Conservation (phyloP, 345 rosid genomes). For the Acer saccharum region DNA sequence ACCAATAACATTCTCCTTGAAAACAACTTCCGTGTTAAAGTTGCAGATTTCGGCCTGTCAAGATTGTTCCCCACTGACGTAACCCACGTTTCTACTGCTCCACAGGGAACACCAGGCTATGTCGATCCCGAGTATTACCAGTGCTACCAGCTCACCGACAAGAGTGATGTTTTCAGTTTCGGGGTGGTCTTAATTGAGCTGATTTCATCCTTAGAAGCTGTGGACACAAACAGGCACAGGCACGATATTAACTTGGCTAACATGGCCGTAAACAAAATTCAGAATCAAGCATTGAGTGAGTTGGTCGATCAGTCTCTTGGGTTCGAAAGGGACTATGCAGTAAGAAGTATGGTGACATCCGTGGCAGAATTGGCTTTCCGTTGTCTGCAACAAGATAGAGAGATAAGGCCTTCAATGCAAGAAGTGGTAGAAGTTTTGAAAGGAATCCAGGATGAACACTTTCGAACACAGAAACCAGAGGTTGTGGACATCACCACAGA, state of each 20-base stretch:
- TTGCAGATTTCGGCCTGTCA: slow-evolving; percentile 95
- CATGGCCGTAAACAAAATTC: slow-evolving; percentile 78
- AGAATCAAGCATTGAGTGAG: slow-evolving; percentile 62
- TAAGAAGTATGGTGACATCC: slow-evolving; percentile 42
- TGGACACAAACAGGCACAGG: slow-evolving; percentile 63
- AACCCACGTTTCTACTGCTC: slow-evolving; percentile 88
- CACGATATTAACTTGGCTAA: slow-evolving; percentile 71
- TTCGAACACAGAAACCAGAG: slow-evolving; percentile 31
- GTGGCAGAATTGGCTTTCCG: slow-evolving; percentile 75
- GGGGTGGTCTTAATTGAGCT: slow-evolving; percentile 86
- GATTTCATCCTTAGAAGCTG: slow-evolving; percentile 65
- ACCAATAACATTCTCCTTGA: slow-evolving; percentile 85
- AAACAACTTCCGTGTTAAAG: slow-evolving; percentile 60
- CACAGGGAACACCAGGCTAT: slow-evolving; percentile 96
- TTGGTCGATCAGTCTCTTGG: slow-evolving; percentile 70
- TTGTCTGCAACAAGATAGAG: slow-evolving; percentile 80
- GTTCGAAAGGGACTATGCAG: slow-evolving; percentile 45
- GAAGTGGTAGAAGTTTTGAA: slow-evolving; percentile 57
- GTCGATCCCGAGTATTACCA: slow-evolving; percentile 87
- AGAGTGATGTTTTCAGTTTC: slow-evolving; percentile 91
- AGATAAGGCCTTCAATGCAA: slow-evolving; percentile 74
- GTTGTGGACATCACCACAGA: slow-evolving; percentile 45
- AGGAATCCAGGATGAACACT: slow-evolving; percentile 43
- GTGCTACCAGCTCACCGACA: slow-evolving; percentile 75
- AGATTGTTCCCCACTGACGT: slow-evolving; percentile 69